A percentile compares a stretch with the other conserved stretches of the same genome.
Conservation (phyloP, 805 yeast genomes). For the Diddensiella transvaalensis region DNA sequence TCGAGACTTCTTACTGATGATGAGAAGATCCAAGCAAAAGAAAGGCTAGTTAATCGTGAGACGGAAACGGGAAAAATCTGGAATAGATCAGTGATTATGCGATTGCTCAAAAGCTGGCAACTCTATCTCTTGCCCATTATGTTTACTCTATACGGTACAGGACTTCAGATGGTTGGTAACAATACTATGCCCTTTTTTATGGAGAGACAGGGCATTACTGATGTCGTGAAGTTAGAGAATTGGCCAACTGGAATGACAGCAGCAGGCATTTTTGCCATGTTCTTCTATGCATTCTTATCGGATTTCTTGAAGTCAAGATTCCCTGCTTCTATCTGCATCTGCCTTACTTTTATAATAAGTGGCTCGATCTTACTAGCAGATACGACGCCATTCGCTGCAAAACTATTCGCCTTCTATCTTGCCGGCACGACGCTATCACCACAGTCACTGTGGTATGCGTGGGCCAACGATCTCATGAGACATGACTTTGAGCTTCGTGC, state of each 20-base stretch:
- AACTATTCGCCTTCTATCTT: constrained; percentile 17
- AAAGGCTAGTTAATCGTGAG: constrained; percentile 6
- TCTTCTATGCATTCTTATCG: constrained; percentile 14
- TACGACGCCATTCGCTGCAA: constrained; percentile 14
- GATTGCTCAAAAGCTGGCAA: constrained; percentile 14
- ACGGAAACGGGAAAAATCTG: not conserved
- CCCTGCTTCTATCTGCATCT: constrained; percentile 18
- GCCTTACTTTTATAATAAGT: constrained; percentile 17
- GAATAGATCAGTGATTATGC: not conserved
- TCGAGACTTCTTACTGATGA: constrained; percentile 28
- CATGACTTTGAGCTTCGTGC: constrained; percentile 19
- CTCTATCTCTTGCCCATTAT: constrained; percentile 18
- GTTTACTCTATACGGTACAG: constrained; percentile 18
- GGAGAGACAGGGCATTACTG: constrained; percentile 14
- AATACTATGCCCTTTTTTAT: constrained; percentile 21
- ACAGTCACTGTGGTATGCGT: constrained; percentile 18
- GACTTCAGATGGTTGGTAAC: constrained; percentile 20
- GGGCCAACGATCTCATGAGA: constrained; percentile 17
- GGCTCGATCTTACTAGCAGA: constrained; percentile 15
- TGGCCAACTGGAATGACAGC: constrained; percentile 18
- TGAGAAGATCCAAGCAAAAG: constrained; percentile 27
- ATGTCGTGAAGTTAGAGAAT: constrained; percentile 13
- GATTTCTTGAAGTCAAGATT: constrained; percentile 15
- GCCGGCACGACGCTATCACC: constrained; percentile 17
- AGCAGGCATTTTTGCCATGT: constrained; percentile 10